Evolutionary conservation across 1,284 basidiomycete genomes (phyloP).

Genomic region (Phaffia rhodozyma): DNA sequence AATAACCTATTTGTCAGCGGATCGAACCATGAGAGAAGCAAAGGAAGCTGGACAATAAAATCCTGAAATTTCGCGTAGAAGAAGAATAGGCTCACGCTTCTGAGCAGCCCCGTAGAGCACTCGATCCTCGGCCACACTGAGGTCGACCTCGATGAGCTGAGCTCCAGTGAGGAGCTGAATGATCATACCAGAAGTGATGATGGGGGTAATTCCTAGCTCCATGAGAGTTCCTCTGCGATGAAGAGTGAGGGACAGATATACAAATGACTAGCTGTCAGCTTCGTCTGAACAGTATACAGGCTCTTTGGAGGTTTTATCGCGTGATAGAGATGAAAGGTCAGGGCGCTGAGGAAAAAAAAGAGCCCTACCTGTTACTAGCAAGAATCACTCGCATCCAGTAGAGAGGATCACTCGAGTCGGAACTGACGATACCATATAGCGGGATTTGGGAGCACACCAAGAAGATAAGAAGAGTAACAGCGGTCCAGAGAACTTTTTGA

Average conservation of each 20-base stretch:
- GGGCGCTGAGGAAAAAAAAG: not conserved
- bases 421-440: constrained; percentile 94
- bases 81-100: constrained; percentile 58
- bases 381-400: constrained; percentile 99
- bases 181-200: constrained; percentile 97
- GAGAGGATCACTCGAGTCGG: constrained; percentile 91
- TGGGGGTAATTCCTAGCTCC: constrained; percentile 97
- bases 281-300: not conserved
- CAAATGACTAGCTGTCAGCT: not conserved
- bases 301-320: not conserved
- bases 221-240: constrained; percentile 75
- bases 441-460: constrained; percentile 94
- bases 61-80: not conserved
- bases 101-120: constrained; percentile 93
- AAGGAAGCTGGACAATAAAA: constrained; percentile 1
- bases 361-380: constrained; percentile 59
- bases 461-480: constrained; percentile 94
- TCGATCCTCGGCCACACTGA: constrained; percentile 90
- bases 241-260: not conserved
- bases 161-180: constrained; percentile 98
- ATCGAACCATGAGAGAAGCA: not conserved
- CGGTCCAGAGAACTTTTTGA: constrained; percentile 94
- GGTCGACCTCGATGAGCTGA: constrained; percentile 95
- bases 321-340: not conserved
- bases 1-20: not conserved